Percentiles rank a stretch among this genome's conserved stretches.
Conservation (phyloP, 306 rosid genomes). For the Begonia peltatifolia region DNA sequence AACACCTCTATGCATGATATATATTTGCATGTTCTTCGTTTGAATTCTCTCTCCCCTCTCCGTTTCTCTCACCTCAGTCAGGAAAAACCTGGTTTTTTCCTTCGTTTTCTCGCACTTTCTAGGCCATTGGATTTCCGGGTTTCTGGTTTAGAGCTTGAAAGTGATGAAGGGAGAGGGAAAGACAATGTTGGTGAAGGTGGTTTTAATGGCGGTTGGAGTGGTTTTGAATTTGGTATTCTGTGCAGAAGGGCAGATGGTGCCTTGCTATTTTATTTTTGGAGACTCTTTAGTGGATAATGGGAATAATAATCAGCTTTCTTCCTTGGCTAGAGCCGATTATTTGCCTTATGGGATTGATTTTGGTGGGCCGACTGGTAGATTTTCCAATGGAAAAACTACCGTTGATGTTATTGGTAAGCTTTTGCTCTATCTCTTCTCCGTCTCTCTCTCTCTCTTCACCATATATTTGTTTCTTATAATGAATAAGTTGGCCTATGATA, state of each 20-base stretch:
- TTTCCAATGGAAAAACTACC: conserved; percentile 71
- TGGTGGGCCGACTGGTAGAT: conserved; percentile 74
- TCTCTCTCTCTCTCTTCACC: background rate
- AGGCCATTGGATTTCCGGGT: background rate
- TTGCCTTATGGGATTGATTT: conserved; percentile 80
- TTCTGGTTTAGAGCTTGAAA: background rate
- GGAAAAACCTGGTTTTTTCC: too few relatives aligned
- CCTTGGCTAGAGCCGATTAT: conserved; percentile 73
- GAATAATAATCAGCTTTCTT: conserved; percentile 59
- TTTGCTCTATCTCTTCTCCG: background rate
- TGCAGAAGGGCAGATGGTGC: conserved; percentile 37
- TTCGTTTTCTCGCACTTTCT: background rate
- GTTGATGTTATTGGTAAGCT: conserved; percentile 66
- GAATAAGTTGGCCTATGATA: too few relatives aligned
- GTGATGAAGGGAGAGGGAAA: background rate
- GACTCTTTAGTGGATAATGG: conserved; percentile 89
- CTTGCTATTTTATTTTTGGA: conserved; percentile 88
- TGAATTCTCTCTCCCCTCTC: background rate
- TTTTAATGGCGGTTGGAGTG: conserved; percentile 6
- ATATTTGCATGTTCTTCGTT: too few relatives aligned
- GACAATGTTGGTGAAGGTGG: background rate
- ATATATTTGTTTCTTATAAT: too few relatives aligned
- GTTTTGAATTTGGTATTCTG: conserved; percentile 12
- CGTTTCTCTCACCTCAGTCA: background rate
- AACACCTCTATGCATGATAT: too few relatives aligned